Base-by-base conservation (phyloP, 768 basidiomycete genomes). In the Tephrocybe sp. region DNA sequence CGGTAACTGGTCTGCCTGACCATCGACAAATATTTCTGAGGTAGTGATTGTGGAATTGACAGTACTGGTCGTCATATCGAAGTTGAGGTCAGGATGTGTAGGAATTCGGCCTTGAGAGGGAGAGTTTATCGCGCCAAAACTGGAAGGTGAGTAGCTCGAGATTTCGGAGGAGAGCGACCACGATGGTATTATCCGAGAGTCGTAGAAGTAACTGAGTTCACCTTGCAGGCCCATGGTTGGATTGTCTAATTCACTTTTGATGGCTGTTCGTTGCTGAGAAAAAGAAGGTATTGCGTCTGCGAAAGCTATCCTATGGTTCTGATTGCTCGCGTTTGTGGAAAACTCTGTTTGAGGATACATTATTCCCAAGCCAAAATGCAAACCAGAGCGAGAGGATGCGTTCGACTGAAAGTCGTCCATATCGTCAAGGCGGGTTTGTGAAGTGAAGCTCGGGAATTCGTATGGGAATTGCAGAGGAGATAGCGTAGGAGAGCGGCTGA, bases 371-470 rank as follows among this genome's bases (percentile, higher is more conserved):
- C 56, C 53, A 25, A 62, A 45, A 8, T 65, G 60, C 7, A 63
- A 23, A 15, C 68, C 66, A 41, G 63, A 48, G 11, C 41, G 40
- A 25, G 56, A 28, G 18, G 18, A 52, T 23, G 55, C 64, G 51
- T 72, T 75, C 32, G 73, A 71, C 52, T 73, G 72, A 50, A 69
- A 72, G 25, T 72, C 68, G 40, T 62, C 59, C 33, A 49, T 45
- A 15, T 28, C 36, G 37, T 62, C 61, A 28, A 56, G 43, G 44
- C 49, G 56, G 45, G 58, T 52, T 50, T 21, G 51, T 53, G 49
- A 53, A 38, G 46, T 49, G 44, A 44, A 50, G 43, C 34, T 53
- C 14, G 32, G 45, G n/a, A 33, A 49, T 15, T 47, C 48, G 17
- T 56, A 54, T 6, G 58, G 41, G 48, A 53, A 58, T 34, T 62